Percentiles rank a stretch among this genome's conserved stretches.
Evolutionary conservation across 2,329 filamentous ascomycete species (phyloP).

Genomic region (Pseudopyricularia javanii): DNA sequence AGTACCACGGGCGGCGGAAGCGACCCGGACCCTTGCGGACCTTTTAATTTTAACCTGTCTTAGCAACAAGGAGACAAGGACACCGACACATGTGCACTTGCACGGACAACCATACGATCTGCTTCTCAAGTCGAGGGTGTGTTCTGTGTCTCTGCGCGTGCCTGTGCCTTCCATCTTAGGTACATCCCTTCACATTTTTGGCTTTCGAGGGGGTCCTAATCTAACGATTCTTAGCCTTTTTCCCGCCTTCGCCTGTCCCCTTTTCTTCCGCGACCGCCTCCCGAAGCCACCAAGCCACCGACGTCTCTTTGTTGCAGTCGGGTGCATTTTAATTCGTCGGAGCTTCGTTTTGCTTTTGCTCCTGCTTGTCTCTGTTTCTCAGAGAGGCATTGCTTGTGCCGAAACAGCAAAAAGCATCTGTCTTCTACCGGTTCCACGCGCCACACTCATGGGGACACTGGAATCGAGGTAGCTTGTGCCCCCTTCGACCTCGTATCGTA

Average conservation of each 20-base stretch:
- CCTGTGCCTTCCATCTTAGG: no score
- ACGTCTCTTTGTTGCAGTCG: neutral
- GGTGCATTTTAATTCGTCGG: no score
- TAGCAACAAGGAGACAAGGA: neutral
- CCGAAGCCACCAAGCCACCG: neutral
- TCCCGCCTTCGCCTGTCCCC: neutral
- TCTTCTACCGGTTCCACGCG: neutral
- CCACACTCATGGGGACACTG: neutral
- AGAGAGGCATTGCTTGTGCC: neutral
- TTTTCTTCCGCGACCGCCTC: neutral
- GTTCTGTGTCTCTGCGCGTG: no score
- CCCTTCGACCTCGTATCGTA: neutral
- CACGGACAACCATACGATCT: no score
- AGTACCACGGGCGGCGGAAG: neutral
- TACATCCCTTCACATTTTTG: no score
- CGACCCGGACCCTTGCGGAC: neutral
- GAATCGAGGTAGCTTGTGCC: neutral
- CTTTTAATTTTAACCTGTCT: neutral
- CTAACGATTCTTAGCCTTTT: neutral
- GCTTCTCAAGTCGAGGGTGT: no score
- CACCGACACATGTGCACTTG: no score
- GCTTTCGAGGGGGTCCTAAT: neutral
- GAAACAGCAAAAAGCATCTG: neutral
- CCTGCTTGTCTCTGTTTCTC: neutral
- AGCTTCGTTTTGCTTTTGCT: neutral